These are phyloP conservation scores for Colletotrichum cuscutae DNA, from an alignment of 2,329 filamentous ascomycete genomes.

Conservation along the genomic window DNA sequence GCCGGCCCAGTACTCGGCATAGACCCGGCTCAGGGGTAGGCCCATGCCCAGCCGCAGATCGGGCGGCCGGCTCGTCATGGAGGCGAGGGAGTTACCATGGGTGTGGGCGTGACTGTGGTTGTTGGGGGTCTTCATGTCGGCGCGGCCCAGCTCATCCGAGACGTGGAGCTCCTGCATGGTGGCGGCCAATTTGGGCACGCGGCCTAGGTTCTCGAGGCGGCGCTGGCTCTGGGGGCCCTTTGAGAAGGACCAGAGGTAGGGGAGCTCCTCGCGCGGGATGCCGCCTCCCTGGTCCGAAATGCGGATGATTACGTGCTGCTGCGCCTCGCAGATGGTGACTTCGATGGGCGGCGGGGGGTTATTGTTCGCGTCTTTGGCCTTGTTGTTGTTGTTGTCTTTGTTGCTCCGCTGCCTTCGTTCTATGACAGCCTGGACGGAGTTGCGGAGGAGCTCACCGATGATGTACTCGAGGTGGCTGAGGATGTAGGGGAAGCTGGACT, in stretches of 20 bases:
- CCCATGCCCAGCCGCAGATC: conserved; percentile 92
- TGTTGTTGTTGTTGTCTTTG: conserved; percentile 39
- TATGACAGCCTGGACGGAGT: conserved; percentile 92
- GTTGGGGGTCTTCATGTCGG: conserved; percentile 53
- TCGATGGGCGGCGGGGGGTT: conserved; percentile 78
- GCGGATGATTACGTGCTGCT: conserved; percentile 94
- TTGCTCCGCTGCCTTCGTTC: conserved; percentile 71
- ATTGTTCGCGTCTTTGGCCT: conserved; percentile 35
- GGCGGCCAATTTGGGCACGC: conserved; percentile 90
- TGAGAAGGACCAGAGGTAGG: conserved; percentile 95
- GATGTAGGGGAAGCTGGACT: conserved; percentile 95
- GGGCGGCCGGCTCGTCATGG: conserved; percentile 84
- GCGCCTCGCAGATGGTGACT: conserved; percentile 92
- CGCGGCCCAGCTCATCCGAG: conserved; percentile 52
- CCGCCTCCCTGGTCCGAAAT: conserved; percentile 96
- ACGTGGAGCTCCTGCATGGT: conserved; percentile 87
- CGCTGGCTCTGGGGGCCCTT: conserved; percentile 85
- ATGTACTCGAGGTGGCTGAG: conserved; percentile 97
- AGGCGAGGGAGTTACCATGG: conserved; percentile 75
- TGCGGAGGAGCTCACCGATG: conserved; percentile 91
- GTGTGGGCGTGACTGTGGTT: background rate
- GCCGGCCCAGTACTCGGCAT: conserved; percentile 98
- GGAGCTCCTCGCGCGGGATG: conserved; percentile 84
- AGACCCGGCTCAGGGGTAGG: conserved; percentile 90
- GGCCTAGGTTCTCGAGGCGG: conserved; percentile 84